Evolutionary conservation across 169 alveolate genomes (phyloP).

Genomic region (Cryptosporidium parvum): DNA sequence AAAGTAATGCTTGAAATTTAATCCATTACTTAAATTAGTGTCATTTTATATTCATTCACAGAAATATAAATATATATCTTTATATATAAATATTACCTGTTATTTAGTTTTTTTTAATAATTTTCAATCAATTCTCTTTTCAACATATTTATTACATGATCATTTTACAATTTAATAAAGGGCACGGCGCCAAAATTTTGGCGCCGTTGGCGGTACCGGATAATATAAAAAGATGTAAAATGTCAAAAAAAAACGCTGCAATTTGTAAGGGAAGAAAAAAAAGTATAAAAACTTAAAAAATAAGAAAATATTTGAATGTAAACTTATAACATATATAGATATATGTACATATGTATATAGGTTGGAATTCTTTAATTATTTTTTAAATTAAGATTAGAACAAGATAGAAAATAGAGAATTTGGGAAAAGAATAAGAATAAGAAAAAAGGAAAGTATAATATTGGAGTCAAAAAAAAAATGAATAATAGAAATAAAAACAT

Average conservation of each 20-base stretch:
- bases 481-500: neutral
- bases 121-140: neutral
- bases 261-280: neutral
- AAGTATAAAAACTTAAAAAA: neutral
- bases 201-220: neutral
- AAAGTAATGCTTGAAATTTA: no score
- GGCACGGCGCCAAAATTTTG: neutral
- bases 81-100: neutral
- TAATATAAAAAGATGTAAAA: slow-evolving; percentile 7
- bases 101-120: neutral
- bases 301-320: neutral
- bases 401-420: neutral
- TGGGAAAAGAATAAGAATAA: neutral
- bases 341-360: neutral
- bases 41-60: neutral
- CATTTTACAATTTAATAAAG: neutral
- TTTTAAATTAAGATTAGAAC: no score
- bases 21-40: neutral
- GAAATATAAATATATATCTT: no score
- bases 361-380: neutral
- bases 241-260: neutral
- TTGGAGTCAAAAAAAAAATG: neutral
- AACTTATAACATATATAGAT: neutral
- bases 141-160: neutral
- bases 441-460: neutral